Base-by-base conservation (phyloP, 345 rosid genomes). In the Gossypium raimondii region DNA sequence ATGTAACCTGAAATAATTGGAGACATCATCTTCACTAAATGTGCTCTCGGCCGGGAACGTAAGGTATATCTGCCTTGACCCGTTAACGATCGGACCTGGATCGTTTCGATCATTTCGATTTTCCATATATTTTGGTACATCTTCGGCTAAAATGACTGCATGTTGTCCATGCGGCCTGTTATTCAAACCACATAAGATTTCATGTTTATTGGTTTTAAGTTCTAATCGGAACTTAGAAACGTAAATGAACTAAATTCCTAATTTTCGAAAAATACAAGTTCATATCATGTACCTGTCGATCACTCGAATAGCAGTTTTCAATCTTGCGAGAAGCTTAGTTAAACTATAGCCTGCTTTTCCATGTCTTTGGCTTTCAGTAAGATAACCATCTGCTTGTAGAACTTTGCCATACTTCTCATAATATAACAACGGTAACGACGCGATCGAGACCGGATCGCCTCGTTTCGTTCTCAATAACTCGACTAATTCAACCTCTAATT, bases 161-260 rank as follows among this genome's bases (percentile, higher is more conserved):
- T 90, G 94, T 76, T 90, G 94, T 72, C 94, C 94, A 69, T 88
- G 92, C 73, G 94, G 94, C 34, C 94, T 89, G 90, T 69, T 20
- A 78, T 13, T 20, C 73, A 63, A 52, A 27, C 25, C 59, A 53
- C 70, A n/a, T 2, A 53, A 56, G 52, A 55, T 56, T 29, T 34
- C 38, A 34, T 34, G 4, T 38, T 13, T 25, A 59, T 55, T 57
- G 22, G 71, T 41, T 11, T 25, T 43, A 22, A 9, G 60, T 65
- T 38, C 9, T 3, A 9, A 7, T 68, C 1, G 0, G 8, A 68
- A 14, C 4, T 0, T 9, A 69, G 2, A 27, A 34, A 69, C 2
- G 34, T 34, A 34, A 5, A 34, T 34, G 41, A 34, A 34, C 41
- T 5, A 34, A 6, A 34, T 34, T 34, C 41, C 0, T 5, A 34